phyloP scores from a whole-genome alignment of 768 basidiomycete genomes.

The Boletus vermiculosoides region DNA sequence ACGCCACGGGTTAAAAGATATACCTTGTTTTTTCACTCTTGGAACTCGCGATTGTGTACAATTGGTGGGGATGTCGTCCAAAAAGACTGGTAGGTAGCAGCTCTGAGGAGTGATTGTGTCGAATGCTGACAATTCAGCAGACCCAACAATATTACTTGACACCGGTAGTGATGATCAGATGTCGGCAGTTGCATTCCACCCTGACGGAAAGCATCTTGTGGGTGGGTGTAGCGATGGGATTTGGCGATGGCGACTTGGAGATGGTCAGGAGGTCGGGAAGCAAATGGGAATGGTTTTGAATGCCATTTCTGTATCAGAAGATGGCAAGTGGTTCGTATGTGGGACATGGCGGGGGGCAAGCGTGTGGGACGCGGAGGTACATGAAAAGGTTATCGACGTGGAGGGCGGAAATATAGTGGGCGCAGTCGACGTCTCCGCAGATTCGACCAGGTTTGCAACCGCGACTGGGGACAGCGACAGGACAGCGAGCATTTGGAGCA shows the following conservation, averaged over 20 bases:
- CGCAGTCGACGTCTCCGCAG: no score
- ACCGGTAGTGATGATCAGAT: no score
- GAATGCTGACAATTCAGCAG: not conserved
- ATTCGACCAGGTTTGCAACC: no score
- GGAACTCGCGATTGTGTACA: no score
- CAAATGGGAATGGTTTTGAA: not conserved
- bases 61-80: no score
- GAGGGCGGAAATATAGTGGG: no score
- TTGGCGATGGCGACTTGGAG: not conserved
- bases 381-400: no score
- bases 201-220: not conserved
- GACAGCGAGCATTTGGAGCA: not conserved
- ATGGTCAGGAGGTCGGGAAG: not conserved
- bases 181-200: not conserved
- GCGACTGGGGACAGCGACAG: no score
- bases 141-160: no score
- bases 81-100: not conserved
- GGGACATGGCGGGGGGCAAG: not conserved
- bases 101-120: not conserved
- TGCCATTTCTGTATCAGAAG: not conserved
- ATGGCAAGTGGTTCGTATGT: not conserved
- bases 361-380: no score
- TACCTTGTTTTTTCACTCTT: no score
- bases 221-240: not conserved
- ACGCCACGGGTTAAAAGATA: no score